A percentile compares a stretch with the other conserved stretches of the same genome.
Evolutionary conservation across 1,284 basidiomycete genomes (phyloP).

Genomic region (Ustilago crameri): DNA sequence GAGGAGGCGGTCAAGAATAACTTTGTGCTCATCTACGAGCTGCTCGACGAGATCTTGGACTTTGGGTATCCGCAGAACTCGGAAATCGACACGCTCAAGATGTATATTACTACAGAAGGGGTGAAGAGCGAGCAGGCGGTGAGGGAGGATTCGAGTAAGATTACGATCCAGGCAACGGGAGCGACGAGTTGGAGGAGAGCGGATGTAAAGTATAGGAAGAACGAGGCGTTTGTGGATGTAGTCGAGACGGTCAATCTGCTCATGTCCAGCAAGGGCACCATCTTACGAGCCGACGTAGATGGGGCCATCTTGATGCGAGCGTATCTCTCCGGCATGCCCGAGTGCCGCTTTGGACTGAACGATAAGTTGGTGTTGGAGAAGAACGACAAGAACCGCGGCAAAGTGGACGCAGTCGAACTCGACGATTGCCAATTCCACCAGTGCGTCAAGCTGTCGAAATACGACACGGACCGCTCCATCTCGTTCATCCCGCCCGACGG

Average conservation of each 20-base stretch:
- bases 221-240: constrained; percentile 97
- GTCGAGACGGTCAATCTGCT: constrained; percentile 95
- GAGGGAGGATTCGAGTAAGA: constrained; percentile 90
- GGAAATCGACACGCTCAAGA: constrained; percentile 95
- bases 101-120: constrained; percentile 97
- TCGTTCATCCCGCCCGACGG: constrained; percentile 98
- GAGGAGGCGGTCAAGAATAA: constrained; percentile 98
- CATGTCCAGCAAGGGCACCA: constrained; percentile 94
- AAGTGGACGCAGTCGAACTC: constrained; percentile 73
- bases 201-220: constrained; percentile 97
- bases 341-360: constrained; percentile 97
- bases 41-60: constrained; percentile 81
- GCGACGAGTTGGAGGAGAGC: constrained; percentile 91
- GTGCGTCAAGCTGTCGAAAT: constrained; percentile 93
- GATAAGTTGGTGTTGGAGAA: constrained; percentile 97
- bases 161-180: constrained; percentile 94
- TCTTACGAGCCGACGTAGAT: constrained; percentile 95
- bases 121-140: constrained; percentile 83
- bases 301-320: constrained; percentile 98
- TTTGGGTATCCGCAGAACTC: constrained; percentile 99
- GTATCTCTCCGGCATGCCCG: constrained; percentile 92
- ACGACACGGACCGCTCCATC: constrained; percentile 91
- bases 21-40: constrained; percentile 73
- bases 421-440: constrained; percentile 99
- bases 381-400: constrained; percentile 66